Evolutionary conservation across 495 filamentous ascomycete genomes (phyloP).

Genomic region (Saxophila tyrrhenica): DNA sequence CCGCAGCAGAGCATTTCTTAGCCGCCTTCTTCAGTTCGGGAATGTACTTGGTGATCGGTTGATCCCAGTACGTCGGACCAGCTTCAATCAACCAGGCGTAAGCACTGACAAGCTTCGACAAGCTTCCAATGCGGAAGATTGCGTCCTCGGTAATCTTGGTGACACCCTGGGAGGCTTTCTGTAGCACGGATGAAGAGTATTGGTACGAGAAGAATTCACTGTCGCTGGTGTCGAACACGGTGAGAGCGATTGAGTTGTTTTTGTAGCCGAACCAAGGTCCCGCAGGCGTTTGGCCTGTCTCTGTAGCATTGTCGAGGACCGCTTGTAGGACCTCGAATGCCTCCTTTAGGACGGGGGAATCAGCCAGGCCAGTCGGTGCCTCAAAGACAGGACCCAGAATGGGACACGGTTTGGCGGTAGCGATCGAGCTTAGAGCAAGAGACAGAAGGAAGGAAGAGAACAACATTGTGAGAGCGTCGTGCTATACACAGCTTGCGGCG

Average conservation of each 20-base stretch:
- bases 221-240: not conserved
- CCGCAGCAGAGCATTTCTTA: conserved; percentile 2
- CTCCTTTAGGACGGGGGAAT: conserved; percentile 1
- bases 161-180: conserved; percentile 21
- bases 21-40: conserved; percentile 37
- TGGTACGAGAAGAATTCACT: not conserved
- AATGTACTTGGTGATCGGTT: conserved; percentile 40
- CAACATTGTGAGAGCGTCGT: not conserved
- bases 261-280: conserved; percentile 22
- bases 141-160: conserved; percentile 33
- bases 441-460: not conserved
- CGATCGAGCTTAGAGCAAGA: not conserved
- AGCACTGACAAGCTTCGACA: conserved; percentile 40
- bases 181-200: not conserved
- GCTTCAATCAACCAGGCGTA: conserved; percentile 36
- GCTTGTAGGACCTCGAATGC: conserved; percentile 6
- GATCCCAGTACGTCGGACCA: conserved; percentile 33
- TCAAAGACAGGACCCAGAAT: conserved; percentile 14
- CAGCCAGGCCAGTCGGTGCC: conserved; percentile 3
- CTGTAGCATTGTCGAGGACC: conserved; percentile 7
- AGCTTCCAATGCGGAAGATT: conserved; percentile 39
- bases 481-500: not conserved
- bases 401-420: conserved; percentile 2
- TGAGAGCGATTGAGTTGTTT: conserved; percentile 1
- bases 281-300: conserved; percentile 3